Evolutionary conservation across 768 basidiomycete species (phyloP).

Genomic region (Mycena leptocephala): DNA sequence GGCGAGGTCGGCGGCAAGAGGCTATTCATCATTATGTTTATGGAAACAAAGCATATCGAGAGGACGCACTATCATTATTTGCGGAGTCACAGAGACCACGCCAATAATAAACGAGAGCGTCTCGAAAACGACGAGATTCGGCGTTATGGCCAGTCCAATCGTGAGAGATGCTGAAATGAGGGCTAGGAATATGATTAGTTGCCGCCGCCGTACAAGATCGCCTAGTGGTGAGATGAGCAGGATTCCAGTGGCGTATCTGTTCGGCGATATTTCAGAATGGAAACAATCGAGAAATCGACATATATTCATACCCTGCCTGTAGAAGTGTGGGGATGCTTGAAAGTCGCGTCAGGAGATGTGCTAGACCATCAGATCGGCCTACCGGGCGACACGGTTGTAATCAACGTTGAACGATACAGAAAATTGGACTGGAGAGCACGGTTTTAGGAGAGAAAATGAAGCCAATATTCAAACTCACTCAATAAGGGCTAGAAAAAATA

Average conservation of each 20-base stretch:
- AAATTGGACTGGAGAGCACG: constrained; percentile 55
- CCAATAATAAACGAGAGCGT: constrained; percentile 82
- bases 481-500: constrained; percentile 67
- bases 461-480: constrained; percentile 58
- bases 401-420: constrained; percentile 54
- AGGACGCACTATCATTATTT: constrained; percentile 74
- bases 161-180: constrained; percentile 71
- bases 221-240: constrained; percentile 87
- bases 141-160: constrained; percentile 80
- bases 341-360: not conserved
- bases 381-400: constrained; percentile 45
- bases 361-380: not conserved
- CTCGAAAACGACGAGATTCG: constrained; percentile 73
- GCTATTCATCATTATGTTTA: constrained; percentile 28
- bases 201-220: constrained; percentile 85
- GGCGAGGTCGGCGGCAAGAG: constrained; percentile 87
- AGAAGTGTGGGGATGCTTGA: constrained; percentile 61
- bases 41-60: constrained; percentile 33
- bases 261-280: not conserved
- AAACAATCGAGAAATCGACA: constrained; percentile 11
- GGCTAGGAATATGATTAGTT: constrained; percentile 75
- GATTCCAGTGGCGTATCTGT: constrained; percentile 81
- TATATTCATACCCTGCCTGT: constrained; percentile 71
- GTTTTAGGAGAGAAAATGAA: not conserved
- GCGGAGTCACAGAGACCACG: constrained; percentile 78